Evolutionary conservation across 2,329 filamentous ascomycete species (phyloP).

Genomic region (Microthyrium microscopicum): DNA sequence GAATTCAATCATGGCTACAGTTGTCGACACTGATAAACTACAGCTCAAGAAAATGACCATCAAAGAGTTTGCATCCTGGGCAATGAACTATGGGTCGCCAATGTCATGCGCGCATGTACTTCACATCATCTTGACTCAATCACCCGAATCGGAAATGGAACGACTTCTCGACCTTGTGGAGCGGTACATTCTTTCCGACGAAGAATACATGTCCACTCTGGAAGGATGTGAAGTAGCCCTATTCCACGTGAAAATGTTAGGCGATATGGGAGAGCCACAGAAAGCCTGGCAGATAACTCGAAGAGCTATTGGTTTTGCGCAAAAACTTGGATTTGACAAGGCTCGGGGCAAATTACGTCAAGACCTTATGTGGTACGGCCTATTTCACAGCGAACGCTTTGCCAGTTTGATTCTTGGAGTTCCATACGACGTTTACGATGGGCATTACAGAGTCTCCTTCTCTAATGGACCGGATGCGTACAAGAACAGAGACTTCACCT

Average conservation of each 20-base stretch:
- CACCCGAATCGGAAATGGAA: conserved; percentile 28
- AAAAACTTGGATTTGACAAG: conserved; percentile 29
- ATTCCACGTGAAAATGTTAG: conserved; percentile 34
- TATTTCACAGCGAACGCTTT: conserved; percentile 30
- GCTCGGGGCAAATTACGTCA: conserved; percentile 18
- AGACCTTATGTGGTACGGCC: conserved; percentile 23
- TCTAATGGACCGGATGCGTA: too few species aligned
- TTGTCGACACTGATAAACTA: conserved; percentile 24
- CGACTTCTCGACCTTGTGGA: conserved; percentile 31
- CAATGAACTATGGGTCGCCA: conserved; percentile 23
- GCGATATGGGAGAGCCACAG: conserved; percentile 38
- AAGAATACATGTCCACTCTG: conserved; percentile 32
- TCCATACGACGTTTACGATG: conserved; percentile 26
- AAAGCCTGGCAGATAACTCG: conserved; percentile 36
- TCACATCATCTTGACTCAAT: conserved; percentile 18
- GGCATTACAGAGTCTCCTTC: too few species aligned
- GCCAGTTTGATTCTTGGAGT: conserved; percentile 36
- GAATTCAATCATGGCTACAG: conserved; percentile 21
- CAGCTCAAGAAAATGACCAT: conserved; percentile 26
- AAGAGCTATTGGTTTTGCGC: conserved; percentile 33
- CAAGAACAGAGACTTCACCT: conserved; percentile 14
- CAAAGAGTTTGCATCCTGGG: conserved; percentile 20
- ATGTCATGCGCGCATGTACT: too few species aligned
- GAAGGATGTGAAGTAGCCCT: conserved; percentile 37
- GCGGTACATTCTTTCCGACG: conserved; percentile 28